Percentiles rank a stretch among this genome's conserved stretches.
Conservation (phyloP, 208 protist genomes). For the Trichomonas vaginalis region DNA sequence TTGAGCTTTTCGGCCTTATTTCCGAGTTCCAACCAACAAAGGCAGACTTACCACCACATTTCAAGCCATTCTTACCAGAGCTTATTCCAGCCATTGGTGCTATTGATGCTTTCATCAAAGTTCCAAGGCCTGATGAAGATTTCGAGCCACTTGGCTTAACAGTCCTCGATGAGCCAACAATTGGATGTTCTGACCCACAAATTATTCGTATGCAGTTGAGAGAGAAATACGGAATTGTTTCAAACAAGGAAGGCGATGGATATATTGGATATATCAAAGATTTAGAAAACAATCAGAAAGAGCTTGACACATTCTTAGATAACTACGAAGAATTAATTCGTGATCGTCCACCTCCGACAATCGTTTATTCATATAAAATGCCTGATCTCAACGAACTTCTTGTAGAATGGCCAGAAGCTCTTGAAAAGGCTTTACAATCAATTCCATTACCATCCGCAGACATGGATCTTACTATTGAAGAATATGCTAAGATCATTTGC, state of each 20-base stretch:
- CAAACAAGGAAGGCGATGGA: neutral
- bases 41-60: neutral
- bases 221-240: neutral
- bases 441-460: constrained; percentile 55
- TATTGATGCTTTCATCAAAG: constrained; percentile 83
- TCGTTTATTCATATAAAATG: neutral
- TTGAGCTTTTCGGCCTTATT: neutral
- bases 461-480: constrained; percentile 69
- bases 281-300: neutral
- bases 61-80: neutral
- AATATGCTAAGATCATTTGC: constrained; percentile 73
- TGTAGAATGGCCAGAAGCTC: constrained; percentile 64
- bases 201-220: neutral
- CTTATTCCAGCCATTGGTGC: constrained; percentile 54
- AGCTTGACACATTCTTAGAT: neutral
- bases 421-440: constrained; percentile 72
- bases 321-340: neutral
- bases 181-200: neutral
- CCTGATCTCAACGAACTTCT: constrained; percentile 16
- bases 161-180: neutral
- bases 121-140: constrained; percentile 32
- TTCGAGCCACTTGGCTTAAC: neutral
- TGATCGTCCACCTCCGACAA: neutral
- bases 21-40: neutral
- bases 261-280: constrained; percentile 8